Percentiles rank a stretch among this genome's conserved stretches.
phyloP scores from a whole-genome alignment of 805 yeast genomes.

The Grigorovia humatica region DNA sequence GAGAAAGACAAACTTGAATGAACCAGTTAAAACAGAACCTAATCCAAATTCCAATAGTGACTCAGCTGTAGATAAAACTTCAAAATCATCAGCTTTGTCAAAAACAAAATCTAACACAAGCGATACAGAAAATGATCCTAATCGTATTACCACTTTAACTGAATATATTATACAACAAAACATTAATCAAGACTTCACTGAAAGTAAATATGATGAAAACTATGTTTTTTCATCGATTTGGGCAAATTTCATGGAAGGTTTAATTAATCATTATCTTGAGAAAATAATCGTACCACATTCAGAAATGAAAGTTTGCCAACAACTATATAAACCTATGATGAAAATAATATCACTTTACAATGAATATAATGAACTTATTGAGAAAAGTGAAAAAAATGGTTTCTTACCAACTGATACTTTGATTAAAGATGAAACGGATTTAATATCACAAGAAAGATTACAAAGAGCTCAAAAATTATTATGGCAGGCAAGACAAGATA shows the following conservation, averaged over 20 bases:
- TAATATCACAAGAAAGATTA: constrained; percentile 19
- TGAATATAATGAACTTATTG: constrained; percentile 29
- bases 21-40: neutral
- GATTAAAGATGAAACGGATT: constrained; percentile 6
- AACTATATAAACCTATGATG: constrained; percentile 30
- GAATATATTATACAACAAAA: constrained; percentile 27
- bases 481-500: constrained; percentile 28
- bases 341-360: constrained; percentile 28
- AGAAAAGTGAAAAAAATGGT: constrained; percentile 28
- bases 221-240: constrained; percentile 29
- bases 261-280: constrained; percentile 29
- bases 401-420: constrained; percentile 15
- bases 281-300: constrained; percentile 28
- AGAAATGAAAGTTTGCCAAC: constrained; percentile 30
- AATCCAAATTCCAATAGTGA: neutral
- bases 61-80: too few species aligned
- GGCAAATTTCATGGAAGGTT: constrained; percentile 32
- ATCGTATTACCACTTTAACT: constrained; percentile 14
- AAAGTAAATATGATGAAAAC: constrained; percentile 24
- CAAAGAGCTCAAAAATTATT: constrained; percentile 25
- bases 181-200: constrained; percentile 26
- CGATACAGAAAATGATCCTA: constrained; percentile 1
- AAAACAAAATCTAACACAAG: neutral
- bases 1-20: neutral
- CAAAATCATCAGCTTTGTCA: neutral